Evolutionary conservation across 2,329 filamentous ascomycete species (phyloP), one percentile per base, ranked within the genome.

Genomic region (Pseudopyricularia javanii): DNA sequence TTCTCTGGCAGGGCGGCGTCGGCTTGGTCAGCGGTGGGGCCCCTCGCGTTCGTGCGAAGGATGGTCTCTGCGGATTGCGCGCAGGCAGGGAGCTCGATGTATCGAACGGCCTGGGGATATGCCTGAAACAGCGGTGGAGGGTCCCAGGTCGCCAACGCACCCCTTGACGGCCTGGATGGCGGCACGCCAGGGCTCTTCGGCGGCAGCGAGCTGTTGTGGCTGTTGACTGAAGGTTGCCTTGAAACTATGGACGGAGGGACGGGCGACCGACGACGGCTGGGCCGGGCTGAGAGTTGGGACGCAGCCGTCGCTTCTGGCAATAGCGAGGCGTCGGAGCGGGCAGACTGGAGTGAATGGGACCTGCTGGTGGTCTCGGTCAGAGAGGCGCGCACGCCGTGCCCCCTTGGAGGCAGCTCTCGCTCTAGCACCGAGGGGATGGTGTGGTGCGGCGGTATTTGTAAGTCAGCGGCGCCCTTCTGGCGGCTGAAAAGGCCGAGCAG

Each of bases 121-220:
- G 88, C 89, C 64, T 95, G 86, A 65, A 91, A 94, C 12, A 96
- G 70, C 2, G 89, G 87, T 7, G 88, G 87, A 15, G 83, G 78
- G 53, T 80, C 77, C 83, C 83, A 88, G 12, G 68, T 66, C 4
- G 69, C 65, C 24, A 73, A 57, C 3, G 66, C 62, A 28, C 66
- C 67, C 53, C 65, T 62, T 4, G 55, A 50, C 15, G 56, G 52
- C 45, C 54, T 9, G 7, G 37, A n/a, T 8, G 37, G 37, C 20
- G 37, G 37, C 20, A 43, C 11, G 37, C 17, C 24, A 50, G 50
- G 37, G 3, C 43, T 54, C 12, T 57, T 57, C 7, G 56, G 50
- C 5, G 54, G 30, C 7, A 61, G 55, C 14, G 57, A 59, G 8
- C 51, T 55, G 33, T 57, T 59, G 6, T 61, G 57, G 11, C n/a